Evolutionary conservation across 805 yeast genomes (phyloP).

Genomic region (Lipomyces yamanashiensis): DNA sequence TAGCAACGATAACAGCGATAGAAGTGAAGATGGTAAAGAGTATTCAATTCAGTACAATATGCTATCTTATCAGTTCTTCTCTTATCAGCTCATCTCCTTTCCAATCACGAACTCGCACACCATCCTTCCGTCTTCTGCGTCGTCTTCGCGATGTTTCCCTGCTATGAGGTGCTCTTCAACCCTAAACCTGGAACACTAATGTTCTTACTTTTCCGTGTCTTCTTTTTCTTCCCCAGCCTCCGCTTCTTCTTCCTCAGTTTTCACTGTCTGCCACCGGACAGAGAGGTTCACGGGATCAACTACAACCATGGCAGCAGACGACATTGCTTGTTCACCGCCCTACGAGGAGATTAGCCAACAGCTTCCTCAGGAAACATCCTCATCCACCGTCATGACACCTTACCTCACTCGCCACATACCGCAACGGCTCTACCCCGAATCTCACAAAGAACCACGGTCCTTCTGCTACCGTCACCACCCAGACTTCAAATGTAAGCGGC

Average conservation of each 20-base stretch:
- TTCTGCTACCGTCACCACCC: conserved; percentile 96
- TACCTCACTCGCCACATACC: conserved; percentile 36
- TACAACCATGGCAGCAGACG: background rate
- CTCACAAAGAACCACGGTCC: conserved; percentile 39
- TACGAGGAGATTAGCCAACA: background rate
- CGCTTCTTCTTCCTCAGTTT: background rate
- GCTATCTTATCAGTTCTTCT: too few relatives aligned
- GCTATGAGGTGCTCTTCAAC: conserved; percentile 12
- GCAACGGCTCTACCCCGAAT: conserved; percentile 31
- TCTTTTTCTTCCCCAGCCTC: background rate
- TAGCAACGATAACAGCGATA: background rate
- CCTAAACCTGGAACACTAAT: background rate
- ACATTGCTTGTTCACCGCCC: conserved; percentile 2
- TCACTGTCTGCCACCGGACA: too few relatives aligned
- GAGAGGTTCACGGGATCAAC: too few relatives aligned
- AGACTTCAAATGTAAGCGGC: conserved; percentile 72
- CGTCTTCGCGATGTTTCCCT: conserved; percentile 9
- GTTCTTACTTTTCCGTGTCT: background rate
- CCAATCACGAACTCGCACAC: background rate
- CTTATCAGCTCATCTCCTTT: background rate
- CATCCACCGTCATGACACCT: conserved; percentile 26
- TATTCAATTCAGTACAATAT: too few relatives aligned
- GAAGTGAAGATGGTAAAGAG: background rate
- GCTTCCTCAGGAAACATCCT: background rate
- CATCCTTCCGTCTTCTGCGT: background rate